These are phyloP conservation scores for Isoetes taiwanensis DNA, from an alignment of 75 land plant genomes.

Conservation along the genomic window DNA sequence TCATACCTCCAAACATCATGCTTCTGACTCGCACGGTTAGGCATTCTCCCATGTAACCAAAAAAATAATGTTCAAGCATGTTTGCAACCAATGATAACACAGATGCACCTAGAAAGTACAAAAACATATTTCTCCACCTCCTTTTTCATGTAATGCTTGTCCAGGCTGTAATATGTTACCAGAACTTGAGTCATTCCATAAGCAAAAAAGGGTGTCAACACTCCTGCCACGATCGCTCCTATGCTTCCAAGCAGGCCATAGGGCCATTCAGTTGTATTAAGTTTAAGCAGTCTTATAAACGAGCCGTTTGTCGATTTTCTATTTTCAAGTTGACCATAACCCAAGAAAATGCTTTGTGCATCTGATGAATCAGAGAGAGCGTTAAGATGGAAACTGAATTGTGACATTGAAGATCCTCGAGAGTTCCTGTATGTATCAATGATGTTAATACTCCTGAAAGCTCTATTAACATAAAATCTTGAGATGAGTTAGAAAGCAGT, in stretches of 20 bases:
- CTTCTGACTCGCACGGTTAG: not conserved
- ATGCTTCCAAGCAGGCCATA: not conserved
- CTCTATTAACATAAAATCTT: not conserved
- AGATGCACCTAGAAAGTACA: not conserved
- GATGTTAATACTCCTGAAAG: not conserved
- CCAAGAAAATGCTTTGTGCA: not conserved
- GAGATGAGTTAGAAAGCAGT: not conserved
- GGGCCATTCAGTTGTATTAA: not conserved
- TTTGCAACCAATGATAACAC: not conserved
- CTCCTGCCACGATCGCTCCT: not conserved
- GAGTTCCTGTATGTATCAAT: not conserved
- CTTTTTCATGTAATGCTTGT: slow-evolving; percentile 2
- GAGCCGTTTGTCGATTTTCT: not conserved
- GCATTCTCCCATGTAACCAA: slow-evolving; percentile 6
- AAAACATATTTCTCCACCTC: slow-evolving; percentile 5
- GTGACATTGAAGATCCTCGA: not conserved
- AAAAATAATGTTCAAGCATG: not conserved
- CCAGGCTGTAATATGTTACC: not conserved
- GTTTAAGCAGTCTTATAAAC: not conserved
- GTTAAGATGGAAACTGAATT: not conserved
- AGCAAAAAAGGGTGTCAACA: not conserved
- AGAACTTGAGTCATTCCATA: not conserved
- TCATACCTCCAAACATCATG: slow-evolving; percentile 1
- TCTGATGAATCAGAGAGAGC: not conserved
- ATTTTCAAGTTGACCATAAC: not conserved